These are phyloP conservation scores for Lathyrus oleraceus DNA, from an alignment of 306 rosid species.

Conservation along the genomic window DNA sequence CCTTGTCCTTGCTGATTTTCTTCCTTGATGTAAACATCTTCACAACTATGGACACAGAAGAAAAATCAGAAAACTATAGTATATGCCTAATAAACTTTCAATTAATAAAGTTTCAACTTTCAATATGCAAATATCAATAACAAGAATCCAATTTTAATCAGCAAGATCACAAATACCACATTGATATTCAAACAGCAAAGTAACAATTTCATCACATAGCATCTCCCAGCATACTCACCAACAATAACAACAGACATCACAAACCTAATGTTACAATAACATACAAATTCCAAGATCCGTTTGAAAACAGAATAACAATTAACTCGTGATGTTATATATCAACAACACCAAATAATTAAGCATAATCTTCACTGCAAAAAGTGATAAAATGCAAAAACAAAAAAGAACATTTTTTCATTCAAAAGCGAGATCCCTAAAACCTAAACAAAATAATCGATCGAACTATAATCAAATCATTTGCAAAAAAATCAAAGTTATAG, in stretches of 20 bases:
- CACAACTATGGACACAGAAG: slow-evolving; percentile 26
- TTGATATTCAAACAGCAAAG: not conserved
- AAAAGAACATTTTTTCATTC: not conserved
- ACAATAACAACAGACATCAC: not conserved
- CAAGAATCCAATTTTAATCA: not conserved
- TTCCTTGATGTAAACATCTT: slow-evolving; percentile 69
- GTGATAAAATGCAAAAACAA: not conserved
- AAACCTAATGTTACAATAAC: not conserved
- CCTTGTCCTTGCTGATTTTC: slow-evolving; percentile 73
- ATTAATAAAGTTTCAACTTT: too few species aligned
- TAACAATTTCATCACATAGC: not conserved
- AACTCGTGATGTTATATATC: not conserved
- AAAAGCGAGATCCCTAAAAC: not conserved
- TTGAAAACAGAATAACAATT: not conserved
- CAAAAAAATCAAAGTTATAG: not conserved
- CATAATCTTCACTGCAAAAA: not conserved
- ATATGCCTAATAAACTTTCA: not conserved
- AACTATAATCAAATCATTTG: not conserved
- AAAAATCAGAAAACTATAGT: not conserved
- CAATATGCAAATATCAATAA: not conserved
- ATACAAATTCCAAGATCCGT: too few species aligned
- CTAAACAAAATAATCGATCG: not conserved
- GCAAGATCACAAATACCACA: not conserved
- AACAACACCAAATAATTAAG: not conserved
- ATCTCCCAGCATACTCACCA: not conserved